Evolutionary conservation across 73 alveolate species (phyloP).

Genomic region (Paraurostyla sp.): DNA sequence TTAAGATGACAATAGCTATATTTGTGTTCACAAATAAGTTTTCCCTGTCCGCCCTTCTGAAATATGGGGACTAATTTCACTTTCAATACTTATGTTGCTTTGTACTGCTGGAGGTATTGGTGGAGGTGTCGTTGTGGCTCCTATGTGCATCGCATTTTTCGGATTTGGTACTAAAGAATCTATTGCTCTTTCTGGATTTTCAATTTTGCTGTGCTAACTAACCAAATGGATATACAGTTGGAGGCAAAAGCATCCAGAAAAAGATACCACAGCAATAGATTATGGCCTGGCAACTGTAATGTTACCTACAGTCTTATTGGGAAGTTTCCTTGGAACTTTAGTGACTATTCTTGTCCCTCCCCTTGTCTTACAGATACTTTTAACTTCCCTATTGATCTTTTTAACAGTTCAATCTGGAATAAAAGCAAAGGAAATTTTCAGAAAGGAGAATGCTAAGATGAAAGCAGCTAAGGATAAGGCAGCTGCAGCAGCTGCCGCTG

Average conservation of each 20-base stretch:
- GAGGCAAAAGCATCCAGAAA: constrained; percentile 69
- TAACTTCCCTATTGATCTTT: constrained; percentile 27
- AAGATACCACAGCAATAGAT: constrained; percentile 62
- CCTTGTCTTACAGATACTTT: neutral
- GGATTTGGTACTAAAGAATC: constrained; percentile 29
- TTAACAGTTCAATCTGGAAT: neutral
- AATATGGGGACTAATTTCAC: too few species aligned
- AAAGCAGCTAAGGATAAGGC: neutral
- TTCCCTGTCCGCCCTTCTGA: too few species aligned
- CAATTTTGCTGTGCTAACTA: constrained; percentile 40
- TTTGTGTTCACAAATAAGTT: too few species aligned
- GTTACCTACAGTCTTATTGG: constrained; percentile 70
- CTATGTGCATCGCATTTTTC: constrained; percentile 52
- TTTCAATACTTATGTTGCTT: constrained; percentile 20
- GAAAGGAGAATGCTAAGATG: constrained; percentile 4
- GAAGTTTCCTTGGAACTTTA: constrained; percentile 65
- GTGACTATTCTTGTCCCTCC: constrained; percentile 24
- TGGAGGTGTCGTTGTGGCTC: constrained; percentile 69
- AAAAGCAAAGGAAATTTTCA: constrained; percentile 38
- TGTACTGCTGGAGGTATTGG: constrained; percentile 66
- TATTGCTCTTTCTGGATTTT: constrained; percentile 61
- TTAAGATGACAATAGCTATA: too few species aligned
- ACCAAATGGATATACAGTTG: neutral
- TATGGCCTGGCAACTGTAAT: constrained; percentile 69
- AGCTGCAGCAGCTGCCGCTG: neutral